These are phyloP conservation scores for Xerocomellus dryophilus DNA, from an alignment of 768 basidiomycete genomes.

Conservation along the genomic window DNA sequence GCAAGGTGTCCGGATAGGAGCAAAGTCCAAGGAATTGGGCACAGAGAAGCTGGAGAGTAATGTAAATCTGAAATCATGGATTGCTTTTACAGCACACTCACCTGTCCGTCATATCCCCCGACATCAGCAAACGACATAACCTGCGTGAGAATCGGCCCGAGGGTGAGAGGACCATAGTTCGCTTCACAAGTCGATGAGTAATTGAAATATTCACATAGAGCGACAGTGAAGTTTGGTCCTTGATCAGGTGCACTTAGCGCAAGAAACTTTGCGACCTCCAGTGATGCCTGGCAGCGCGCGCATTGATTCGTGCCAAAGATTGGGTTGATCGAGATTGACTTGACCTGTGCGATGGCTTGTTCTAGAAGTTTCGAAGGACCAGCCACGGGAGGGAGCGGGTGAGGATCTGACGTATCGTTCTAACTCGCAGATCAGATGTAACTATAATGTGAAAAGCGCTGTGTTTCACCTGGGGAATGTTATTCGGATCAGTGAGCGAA, in stretches of 20 bases:
- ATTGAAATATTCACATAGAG: slow-evolving; percentile 59
- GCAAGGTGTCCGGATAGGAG: slow-evolving; percentile 52
- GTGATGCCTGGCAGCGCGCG: slow-evolving; percentile 54
- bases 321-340: slow-evolving; percentile 53
- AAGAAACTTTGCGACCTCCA: slow-evolving; percentile 65
- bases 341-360: slow-evolving; percentile 54
- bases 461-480: slow-evolving; percentile 45
- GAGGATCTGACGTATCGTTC: slow-evolving; percentile 61
- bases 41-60: slow-evolving; percentile 48
- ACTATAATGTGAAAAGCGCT: neutral
- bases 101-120: slow-evolving; percentile 72
- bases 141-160: slow-evolving; percentile 66
- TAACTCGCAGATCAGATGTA: slow-evolving; percentile 14
- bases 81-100: slow-evolving; percentile 19
- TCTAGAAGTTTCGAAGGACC: slow-evolving; percentile 44
- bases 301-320: slow-evolving; percentile 53
- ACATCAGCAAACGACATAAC: slow-evolving; percentile 69
- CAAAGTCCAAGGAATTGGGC: slow-evolving; percentile 57
- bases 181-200: slow-evolving; percentile 50
- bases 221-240: slow-evolving; percentile 54
- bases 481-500: slow-evolving; percentile 59
- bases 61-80: neutral
- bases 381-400: slow-evolving; percentile 59
- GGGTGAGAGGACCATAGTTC: slow-evolving; percentile 43
- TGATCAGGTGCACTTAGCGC: slow-evolving; percentile 59